Conservation (phyloP, 345 rosid genomes). For the Streptanthus diversifolius region DNA sequence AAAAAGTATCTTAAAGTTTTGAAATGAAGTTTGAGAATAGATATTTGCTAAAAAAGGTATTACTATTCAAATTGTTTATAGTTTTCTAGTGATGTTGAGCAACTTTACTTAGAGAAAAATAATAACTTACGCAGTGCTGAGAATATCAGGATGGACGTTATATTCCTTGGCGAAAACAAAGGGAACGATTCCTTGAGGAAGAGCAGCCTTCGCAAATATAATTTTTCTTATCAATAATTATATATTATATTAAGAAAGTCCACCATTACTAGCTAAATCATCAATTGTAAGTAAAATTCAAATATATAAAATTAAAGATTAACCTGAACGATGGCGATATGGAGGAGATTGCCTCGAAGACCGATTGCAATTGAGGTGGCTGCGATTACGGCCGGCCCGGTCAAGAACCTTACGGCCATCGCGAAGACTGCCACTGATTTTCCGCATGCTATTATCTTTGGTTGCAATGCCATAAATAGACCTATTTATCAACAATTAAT, state of each 20-base stretch:
- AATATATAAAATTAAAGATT: neutral
- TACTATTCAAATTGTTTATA: too few relatives aligned
- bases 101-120: neutral
- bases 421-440: conserved; percentile 76
- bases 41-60: too few relatives aligned
- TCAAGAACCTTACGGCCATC: conserved; percentile 78
- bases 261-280: neutral
- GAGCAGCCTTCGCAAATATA: conserved; percentile 55
- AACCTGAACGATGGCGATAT: conserved; percentile 75
- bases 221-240: neutral
- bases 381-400: conserved; percentile 85
- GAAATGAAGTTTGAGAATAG: neutral
- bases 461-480: conserved; percentile 82
- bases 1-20: neutral
- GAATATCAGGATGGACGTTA: conserved; percentile 62
- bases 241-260: neutral
- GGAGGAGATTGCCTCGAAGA: conserved; percentile 66
- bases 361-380: conserved; percentile 82
- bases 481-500: conserved; percentile 38
- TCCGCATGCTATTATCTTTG: conserved; percentile 74
- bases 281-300: neutral
- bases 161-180: conserved; percentile 72
- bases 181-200: conserved; percentile 65
- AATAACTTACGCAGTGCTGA: conserved; percentile 63
- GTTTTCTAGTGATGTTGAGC: neutral